These are phyloP conservation scores for Bonia amplexicaulis DNA, from an alignment of 176 grass and related monocot genomes.

Conservation along the genomic window DNA sequence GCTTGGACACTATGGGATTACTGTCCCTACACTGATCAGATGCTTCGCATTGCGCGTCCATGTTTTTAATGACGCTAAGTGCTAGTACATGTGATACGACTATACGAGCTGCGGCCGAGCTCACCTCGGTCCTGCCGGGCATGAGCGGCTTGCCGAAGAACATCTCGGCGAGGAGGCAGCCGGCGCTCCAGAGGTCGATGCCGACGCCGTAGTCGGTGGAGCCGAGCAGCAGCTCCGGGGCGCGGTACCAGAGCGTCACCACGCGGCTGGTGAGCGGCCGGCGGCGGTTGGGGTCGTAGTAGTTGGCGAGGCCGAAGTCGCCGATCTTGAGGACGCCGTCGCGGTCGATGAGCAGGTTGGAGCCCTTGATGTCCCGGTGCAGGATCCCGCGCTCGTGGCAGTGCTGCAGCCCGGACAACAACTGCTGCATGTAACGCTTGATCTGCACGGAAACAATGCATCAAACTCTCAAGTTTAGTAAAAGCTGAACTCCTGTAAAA, in stretches of 20 bases:
- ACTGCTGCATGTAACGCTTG: conserved; percentile 51
- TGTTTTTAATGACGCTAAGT: too few relatives aligned
- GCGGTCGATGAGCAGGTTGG: conserved; percentile 49
- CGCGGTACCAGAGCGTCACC: conserved; percentile 59
- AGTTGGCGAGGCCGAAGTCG: conserved; percentile 51
- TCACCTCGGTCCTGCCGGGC: conserved; percentile 14
- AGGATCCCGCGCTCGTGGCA: conserved; percentile 57
- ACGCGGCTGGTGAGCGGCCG: conserved; percentile 48
- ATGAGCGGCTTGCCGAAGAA: conserved; percentile 42
- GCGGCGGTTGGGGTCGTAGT: conserved; percentile 30
- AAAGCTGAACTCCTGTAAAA: background rate
- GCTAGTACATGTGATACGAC: too few relatives aligned
- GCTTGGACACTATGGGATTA: background rate
- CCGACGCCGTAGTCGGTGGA: conserved; percentile 42
- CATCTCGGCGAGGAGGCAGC: conserved; percentile 53
- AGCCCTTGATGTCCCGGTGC: conserved; percentile 60
- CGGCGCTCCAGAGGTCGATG: conserved; percentile 58
- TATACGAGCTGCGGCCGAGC: too few relatives aligned
- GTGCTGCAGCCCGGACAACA: conserved; percentile 45
- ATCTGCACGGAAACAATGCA: background rate
- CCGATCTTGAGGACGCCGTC: conserved; percentile 50
- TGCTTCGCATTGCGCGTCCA: too few relatives aligned
- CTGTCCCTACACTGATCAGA: too few relatives aligned
- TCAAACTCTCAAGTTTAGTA: background rate
- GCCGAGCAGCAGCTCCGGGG: conserved; percentile 35